Evolutionary conservation across 2,329 filamentous ascomycete genomes (phyloP).

Genomic region (Aspergillus fumigatiaffinis): DNA sequence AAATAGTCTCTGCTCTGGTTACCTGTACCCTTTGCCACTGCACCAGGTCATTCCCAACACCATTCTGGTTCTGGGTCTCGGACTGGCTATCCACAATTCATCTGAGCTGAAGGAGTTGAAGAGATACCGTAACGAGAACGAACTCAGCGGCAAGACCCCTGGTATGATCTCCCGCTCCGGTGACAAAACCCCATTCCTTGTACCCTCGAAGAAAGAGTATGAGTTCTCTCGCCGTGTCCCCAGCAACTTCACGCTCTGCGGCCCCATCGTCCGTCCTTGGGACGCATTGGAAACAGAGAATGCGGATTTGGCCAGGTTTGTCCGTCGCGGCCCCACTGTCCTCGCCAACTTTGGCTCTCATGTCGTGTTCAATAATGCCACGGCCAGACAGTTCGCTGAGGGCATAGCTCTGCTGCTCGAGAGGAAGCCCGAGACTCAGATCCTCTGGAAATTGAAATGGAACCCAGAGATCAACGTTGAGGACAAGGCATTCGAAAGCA

Average conservation of each 20-base stretch:
- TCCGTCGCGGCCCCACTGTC: conserved; percentile 38
- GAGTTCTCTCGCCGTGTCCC: conserved; percentile 38
- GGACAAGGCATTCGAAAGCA: conserved; percentile 11
- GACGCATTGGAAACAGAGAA: conserved; percentile 30
- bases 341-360: conserved; percentile 45
- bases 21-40: conserved; percentile 43
- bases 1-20: conserved; percentile 38
- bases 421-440: conserved; percentile 21
- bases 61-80: conserved; percentile 30
- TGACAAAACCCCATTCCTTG: conserved; percentile 10
- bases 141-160: conserved; percentile 17
- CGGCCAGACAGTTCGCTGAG: conserved; percentile 36
- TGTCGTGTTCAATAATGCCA: conserved; percentile 17
- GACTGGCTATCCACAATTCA: conserved; percentile 15
- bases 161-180: background rate
- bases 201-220: conserved; percentile 17
- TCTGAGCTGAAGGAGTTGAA: conserved; percentile 17
- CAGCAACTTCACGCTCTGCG: conserved; percentile 36
- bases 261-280: conserved; percentile 40
- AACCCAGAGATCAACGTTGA: background rate
- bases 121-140: conserved; percentile 20
- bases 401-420: conserved; percentile 35
- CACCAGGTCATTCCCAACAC: conserved; percentile 38
- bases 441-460: conserved; percentile 33
- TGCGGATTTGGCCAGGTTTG: conserved; percentile 39